Evolutionary conservation across 139 green algal species (phyloP), one percentile per base, ranked within the genome.

Genomic region (Zygnema circumcarinatum): DNA sequence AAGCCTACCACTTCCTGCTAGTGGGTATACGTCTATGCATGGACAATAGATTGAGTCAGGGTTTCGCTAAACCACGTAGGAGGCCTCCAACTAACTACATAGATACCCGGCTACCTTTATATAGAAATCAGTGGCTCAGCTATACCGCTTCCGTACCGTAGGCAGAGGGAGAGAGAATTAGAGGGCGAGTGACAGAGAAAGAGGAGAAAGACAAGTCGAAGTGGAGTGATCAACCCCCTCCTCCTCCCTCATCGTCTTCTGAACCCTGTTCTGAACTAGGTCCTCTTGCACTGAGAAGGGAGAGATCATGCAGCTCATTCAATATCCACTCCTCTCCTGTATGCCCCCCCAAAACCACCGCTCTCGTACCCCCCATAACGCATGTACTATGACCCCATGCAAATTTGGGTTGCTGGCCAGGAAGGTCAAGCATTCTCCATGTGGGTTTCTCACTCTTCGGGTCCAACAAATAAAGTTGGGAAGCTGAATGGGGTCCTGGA

Each of bases 311-410:
- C 2, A 90, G 41, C 62, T 90, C 80, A 73, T 90, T 90, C 2
- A 90, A 47, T 32, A 90, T 33, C 86, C 83, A 86, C 31, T 90
- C 86, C 56, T 90, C 67, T 3, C 86, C 86, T 74, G 40, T 75
- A 40, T 83, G 53, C 11, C 86, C 86, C 39, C 86, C 83, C 25
- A 90, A 54, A 21, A 90, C 86, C 1, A 90, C 86, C 0, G 47
- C 67, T 41, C 38, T 53, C 1, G 84, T 80, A 21, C 84, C 72
- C 1, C 84, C 87, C 29, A 91, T 41, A 32, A 86, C 62, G 74
- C 81, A 89, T 38, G 87, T 90, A 76, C 68, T 85, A 76, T 90
- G 72, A 42, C 74, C 82, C 87, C 87, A 91, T 40, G 84, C 87
- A 31, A 47, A 53, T 84, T 79, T 38, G 2, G 87, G 87, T 40